Base-by-base conservation (phyloP, 2,329 filamentous ascomycete species). In the Hypoxylon rubiginosum region DNA sequence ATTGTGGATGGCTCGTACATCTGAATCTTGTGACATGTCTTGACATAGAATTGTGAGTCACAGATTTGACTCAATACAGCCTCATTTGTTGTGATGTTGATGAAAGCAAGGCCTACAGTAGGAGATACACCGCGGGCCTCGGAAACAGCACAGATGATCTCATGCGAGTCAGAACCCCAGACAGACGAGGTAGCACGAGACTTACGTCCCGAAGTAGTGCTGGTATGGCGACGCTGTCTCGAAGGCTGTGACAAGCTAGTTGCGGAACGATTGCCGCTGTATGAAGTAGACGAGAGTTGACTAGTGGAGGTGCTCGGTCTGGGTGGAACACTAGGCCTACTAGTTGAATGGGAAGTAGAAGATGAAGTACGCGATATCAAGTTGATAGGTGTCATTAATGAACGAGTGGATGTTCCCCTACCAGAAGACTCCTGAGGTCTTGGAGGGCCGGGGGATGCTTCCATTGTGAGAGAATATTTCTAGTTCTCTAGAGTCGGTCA, bases 1-100 rank as follows among this genome's bases (percentile, higher is more conserved):
- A 97, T 92, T 68, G 91, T 89, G 1, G 90, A 91, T 0, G 95
- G 94, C 24, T 91, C 88, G 72, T 93, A 92, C 24, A 97, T 89
- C 56, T 88, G 87, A 34, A 98, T 85, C 76, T 97, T 97, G 78
- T 97, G 92, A 30, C 97, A 84, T 0, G 94, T 97, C 74, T 90
- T 91, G 62, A 94, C 90, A 76, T 97, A 98, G 34, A 94, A 97
- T 76, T 97, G 94, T 61, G 91, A 97, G 78, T 98, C 95, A 75
- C 91, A 94, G 69, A 98, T 95, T 74, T 97, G 93, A 75, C 93
- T 97, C 41, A 98, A 85, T 28, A 94, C 88, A 15, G 89, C 92
- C 79, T 97, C 93, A 41, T 91, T 92, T 2, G 92, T 94, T 45
- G 92, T 90, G 2, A 97, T 84, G 74, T 98, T 97, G 75, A 97